Percentiles rank a stretch among this genome's conserved stretches.
Evolutionary conservation across 2,329 filamentous ascomycete genomes (phyloP).

Genomic region (Fusarium palustre): DNA sequence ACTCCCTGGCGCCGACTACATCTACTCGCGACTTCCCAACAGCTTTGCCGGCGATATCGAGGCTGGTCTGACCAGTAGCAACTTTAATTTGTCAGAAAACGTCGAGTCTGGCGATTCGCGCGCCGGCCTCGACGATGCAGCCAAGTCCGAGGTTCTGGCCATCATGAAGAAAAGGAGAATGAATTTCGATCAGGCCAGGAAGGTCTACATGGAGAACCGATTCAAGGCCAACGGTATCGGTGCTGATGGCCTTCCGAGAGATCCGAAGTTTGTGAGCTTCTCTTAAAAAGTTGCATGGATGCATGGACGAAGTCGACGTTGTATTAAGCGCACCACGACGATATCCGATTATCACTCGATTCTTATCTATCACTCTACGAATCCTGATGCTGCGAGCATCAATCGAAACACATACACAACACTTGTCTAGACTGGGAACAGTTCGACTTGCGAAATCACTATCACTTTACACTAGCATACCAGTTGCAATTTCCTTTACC

Average conservation of each 20-base stretch:
- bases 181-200: slow-evolving; percentile 89
- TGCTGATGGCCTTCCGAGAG: slow-evolving; percentile 85
- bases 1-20: slow-evolving; percentile 66
- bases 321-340: slow-evolving; percentile 9
- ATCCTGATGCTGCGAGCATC: slow-evolving; percentile 1
- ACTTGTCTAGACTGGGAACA: slow-evolving; percentile 1
- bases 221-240: slow-evolving; percentile 92
- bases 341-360: background rate
- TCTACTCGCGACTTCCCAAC: slow-evolving; percentile 82
- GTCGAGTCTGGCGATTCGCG: slow-evolving; percentile 82
- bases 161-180: slow-evolving; percentile 91
- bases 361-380: background rate
- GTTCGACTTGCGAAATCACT: slow-evolving; percentile 7
- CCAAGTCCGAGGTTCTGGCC: slow-evolving; percentile 83
- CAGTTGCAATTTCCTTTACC: slow-evolving; percentile 34
- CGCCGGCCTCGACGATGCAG: slow-evolving; percentile 81
- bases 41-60: slow-evolving; percentile 89
- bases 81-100: slow-evolving; percentile 86
- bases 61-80: slow-evolving; percentile 82
- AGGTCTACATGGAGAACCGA: slow-evolving; percentile 84
- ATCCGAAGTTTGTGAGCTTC: slow-evolving; percentile 97
- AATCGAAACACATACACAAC: background rate
- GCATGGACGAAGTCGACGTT: background rate
- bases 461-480: slow-evolving; percentile 32
- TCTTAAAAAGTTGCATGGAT: slow-evolving; percentile 47